Conservation (phyloP, 441 rosid species). For the Heliophila coronopifolia region DNA sequence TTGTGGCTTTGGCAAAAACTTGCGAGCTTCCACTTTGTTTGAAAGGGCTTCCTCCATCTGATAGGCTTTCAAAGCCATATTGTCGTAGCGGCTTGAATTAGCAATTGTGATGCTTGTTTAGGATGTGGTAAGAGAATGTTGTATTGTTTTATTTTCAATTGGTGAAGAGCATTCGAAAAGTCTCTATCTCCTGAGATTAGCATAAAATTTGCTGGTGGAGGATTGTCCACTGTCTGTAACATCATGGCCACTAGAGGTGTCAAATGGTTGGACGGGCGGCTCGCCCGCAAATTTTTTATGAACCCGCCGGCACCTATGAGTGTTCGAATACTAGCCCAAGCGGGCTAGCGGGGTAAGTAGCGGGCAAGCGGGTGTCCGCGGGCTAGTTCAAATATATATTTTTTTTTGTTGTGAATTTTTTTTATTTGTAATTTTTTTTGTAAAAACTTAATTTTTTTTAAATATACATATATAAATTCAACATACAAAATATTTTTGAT, state of each 20-base stretch:
- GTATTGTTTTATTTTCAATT: conserved; percentile 79
- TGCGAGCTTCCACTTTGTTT: conserved; percentile 37
- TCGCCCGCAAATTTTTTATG: no score
- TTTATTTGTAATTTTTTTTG: no score
- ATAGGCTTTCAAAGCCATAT: conserved; percentile 89
- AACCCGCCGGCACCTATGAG: no score
- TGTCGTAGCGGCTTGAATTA: conserved; percentile 73
- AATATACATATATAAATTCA: no score
- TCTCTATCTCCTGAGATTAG: conserved; percentile 90
- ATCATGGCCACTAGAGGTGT: conserved; percentile 88
- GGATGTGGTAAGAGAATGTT: conserved; percentile 91
- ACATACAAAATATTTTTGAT: no score
- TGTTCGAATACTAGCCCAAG: no score
- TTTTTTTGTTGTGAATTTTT: no score
- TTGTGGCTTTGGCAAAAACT: conserved; percentile 27
- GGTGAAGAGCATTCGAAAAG: conserved; percentile 92
- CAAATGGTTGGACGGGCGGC: no score
- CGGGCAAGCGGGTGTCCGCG: no score
- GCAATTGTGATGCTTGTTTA: conserved; percentile 58
- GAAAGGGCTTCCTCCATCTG: conserved; percentile 71
- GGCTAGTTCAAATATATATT: no score
- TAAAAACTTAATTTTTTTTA: no score
- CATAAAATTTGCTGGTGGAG: conserved; percentile 86
- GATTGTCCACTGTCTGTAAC: conserved; percentile 90
- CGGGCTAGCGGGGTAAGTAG: no score